Percentiles rank a stretch among this genome's conserved stretches.
These are phyloP conservation scores for Babesia sp. DNA, from an alignment of 169 alveolate genomes.

Conservation along the genomic window DNA sequence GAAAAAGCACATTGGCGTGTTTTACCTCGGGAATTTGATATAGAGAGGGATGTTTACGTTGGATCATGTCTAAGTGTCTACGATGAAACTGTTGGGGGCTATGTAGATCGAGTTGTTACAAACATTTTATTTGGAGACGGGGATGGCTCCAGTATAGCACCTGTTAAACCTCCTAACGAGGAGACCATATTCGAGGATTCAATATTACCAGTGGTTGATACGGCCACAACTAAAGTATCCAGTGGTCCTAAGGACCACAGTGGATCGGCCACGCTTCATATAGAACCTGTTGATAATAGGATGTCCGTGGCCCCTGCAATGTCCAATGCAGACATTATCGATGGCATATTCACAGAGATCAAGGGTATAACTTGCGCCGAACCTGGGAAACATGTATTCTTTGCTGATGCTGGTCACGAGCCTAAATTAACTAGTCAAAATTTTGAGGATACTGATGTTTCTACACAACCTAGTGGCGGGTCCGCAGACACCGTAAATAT, in stretches of 20 bases:
- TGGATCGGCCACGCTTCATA: no score
- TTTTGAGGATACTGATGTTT: background rate
- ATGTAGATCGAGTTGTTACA: conserved; percentile 35
- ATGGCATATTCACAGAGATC: no score
- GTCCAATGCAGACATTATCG: background rate
- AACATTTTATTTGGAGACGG: conserved; percentile 25
- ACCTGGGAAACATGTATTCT: no score
- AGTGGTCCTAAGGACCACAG: background rate
- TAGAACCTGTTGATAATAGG: background rate
- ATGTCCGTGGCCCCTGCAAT: background rate
- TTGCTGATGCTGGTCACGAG: background rate
- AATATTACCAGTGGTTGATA: background rate
- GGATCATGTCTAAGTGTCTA: conserved; percentile 59
- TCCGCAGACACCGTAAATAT: background rate
- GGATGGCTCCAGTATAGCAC: conserved; percentile 31
- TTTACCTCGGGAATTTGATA: conserved; percentile 44
- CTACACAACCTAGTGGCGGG: background rate
- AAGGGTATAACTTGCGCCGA: no score
- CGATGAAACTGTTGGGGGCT: conserved; percentile 30
- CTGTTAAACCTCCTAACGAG: conserved; percentile 55
- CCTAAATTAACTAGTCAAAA: background rate
- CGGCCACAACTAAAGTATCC: background rate
- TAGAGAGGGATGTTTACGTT: conserved; percentile 41
- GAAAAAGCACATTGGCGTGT: conserved; percentile 67
- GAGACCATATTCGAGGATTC: conserved; percentile 30